These are phyloP conservation scores for Saksenaea oblongispora DNA, from an alignment of 371 early-diverging fungal species.

Conservation along the genomic window DNA sequence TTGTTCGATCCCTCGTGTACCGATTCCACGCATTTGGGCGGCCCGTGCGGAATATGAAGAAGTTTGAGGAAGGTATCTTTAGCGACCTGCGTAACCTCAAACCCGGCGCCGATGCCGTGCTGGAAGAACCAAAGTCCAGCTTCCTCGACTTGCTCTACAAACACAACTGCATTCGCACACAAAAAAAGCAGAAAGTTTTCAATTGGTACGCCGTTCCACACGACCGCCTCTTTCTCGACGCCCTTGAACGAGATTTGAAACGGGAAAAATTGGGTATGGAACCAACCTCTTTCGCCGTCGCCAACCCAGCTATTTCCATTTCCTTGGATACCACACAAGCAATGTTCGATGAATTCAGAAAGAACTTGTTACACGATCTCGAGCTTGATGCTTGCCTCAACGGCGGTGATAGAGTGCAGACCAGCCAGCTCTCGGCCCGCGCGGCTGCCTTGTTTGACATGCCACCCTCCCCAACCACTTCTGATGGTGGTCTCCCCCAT, in stretches of 20 bases:
- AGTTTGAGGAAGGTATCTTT: constrained; percentile 99
- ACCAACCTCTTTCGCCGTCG: constrained; percentile 72
- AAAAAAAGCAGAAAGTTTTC: constrained; percentile 99
- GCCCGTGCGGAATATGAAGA: constrained; percentile 90
- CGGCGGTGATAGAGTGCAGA: not conserved
- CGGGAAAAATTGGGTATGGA: constrained; percentile 88
- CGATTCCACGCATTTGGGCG: constrained; percentile 94
- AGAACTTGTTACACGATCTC: constrained; percentile 37
- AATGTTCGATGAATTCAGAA: constrained; percentile 60
- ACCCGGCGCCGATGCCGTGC: constrained; percentile 95
- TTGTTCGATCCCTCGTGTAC: constrained; percentile 94
- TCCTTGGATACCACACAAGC: constrained; percentile 67
- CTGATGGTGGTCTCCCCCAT: constrained; percentile 1
- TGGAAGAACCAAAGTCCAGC: constrained; percentile 96
- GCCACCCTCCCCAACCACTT: not conserved
- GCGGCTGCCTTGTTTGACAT: not conserved
- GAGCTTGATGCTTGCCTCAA: constrained; percentile 31
- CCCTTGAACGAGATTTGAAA: constrained; percentile 98
- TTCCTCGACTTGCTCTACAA: constrained; percentile 98
- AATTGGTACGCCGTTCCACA: constrained; percentile 99
- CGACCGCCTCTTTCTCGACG: constrained; percentile 96
- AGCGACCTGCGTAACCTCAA: constrained; percentile 97
- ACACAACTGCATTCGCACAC: constrained; percentile 98
- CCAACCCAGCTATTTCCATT: constrained; percentile 62
- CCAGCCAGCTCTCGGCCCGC: constrained; percentile 2